A percentile compares a stretch with the other conserved stretches of the same genome.
These are phyloP conservation scores for Ophiobolus disseminans DNA, from an alignment of 2,329 filamentous ascomycete species.

Conservation along the genomic window DNA sequence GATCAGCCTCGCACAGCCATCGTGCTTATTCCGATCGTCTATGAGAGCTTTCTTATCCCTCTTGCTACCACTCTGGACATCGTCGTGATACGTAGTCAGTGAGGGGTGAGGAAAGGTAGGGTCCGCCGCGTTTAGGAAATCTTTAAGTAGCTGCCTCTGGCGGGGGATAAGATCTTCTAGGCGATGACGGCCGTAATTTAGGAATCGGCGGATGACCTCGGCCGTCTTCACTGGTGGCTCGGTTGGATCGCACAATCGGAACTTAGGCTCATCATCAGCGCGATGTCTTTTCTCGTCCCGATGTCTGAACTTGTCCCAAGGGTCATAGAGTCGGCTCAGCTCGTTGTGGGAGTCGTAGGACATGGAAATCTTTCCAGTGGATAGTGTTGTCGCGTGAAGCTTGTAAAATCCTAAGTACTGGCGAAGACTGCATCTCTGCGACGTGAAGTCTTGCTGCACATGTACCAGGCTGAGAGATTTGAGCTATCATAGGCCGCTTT, in stretches of 20 bases:
- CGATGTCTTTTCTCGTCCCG: conserved; percentile 6
- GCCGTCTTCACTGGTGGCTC: conserved; percentile 3
- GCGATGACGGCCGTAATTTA: conserved; percentile 1
- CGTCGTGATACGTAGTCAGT: neutral
- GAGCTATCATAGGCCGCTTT: neutral
- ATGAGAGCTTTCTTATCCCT: conserved; percentile 12
- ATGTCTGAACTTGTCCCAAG: conserved; percentile 13
- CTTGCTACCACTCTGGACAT: conserved; percentile 1
- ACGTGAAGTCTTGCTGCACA: neutral
- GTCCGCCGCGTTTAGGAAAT: conserved; percentile 9
- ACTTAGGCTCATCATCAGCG: conserved; percentile 6
- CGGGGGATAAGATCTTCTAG: conserved; percentile 13
- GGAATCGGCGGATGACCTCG: conserved; percentile 10
- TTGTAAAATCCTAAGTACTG: no score
- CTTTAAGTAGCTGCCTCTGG: conserved; percentile 8
- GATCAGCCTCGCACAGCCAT: conserved; percentile 9
- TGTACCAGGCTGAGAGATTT: neutral
- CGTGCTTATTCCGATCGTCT: conserved; percentile 22
- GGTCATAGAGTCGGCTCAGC: neutral
- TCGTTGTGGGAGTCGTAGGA: neutral
- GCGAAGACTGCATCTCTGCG: neutral
- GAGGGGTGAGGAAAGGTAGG: neutral
- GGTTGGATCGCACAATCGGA: no score
- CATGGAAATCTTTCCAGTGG: neutral
- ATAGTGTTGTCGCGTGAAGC: no score